Evolutionary conservation across 495 filamentous ascomycete genomes (phyloP).

Genomic region (Geopyxis carbonaria): DNA sequence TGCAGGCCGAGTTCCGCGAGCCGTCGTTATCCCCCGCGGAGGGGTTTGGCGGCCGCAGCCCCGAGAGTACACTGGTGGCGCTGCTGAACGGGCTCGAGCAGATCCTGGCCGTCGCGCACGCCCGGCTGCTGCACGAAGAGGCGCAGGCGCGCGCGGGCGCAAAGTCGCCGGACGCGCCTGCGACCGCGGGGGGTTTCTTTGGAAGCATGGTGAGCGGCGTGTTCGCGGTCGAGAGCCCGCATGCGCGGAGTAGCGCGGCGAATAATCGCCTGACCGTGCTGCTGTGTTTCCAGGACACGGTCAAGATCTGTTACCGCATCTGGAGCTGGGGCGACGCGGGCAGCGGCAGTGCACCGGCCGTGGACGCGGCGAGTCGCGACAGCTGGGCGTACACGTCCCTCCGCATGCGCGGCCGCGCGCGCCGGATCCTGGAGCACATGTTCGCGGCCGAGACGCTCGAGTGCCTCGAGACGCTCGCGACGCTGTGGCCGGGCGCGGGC

Average conservation of each 20-base stretch:
- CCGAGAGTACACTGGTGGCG: conserved; percentile 55
- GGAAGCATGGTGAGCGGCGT: conserved; percentile 93
- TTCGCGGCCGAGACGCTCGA: conserved; percentile 90
- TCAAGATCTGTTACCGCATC: conserved; percentile 75
- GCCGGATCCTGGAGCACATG: conserved; percentile 76
- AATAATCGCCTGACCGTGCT: conserved; percentile 87
- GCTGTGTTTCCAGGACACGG: conserved; percentile 90
- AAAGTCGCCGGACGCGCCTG: conserved; percentile 70
- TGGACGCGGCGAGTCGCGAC: conserved; percentile 54
- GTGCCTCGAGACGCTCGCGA: conserved; percentile 76
- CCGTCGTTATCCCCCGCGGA: conserved; percentile 23
- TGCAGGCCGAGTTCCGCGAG: conserved; percentile 40
- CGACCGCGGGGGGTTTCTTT: conserved; percentile 64
- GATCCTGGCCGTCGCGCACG: conserved; percentile 72
- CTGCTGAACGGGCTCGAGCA: conserved; percentile 80
- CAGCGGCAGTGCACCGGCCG: conserved; percentile 25
- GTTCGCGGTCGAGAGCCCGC: conserved; percentile 61
- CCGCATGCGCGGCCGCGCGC: conserved; percentile 72
- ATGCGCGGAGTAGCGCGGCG: conserved; percentile 58
- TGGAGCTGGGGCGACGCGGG: conserved; percentile 70
- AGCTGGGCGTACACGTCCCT: conserved; percentile 81
- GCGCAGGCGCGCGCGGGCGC: conserved; percentile 38
- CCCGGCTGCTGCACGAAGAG: conserved; percentile 62
- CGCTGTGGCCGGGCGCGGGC: conserved; percentile 45
- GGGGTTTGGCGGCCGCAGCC: conserved; percentile 25